phyloP scores from a whole-genome alignment of 108 stramenopile genomes.

The Chaetoceros muelleri region DNA sequence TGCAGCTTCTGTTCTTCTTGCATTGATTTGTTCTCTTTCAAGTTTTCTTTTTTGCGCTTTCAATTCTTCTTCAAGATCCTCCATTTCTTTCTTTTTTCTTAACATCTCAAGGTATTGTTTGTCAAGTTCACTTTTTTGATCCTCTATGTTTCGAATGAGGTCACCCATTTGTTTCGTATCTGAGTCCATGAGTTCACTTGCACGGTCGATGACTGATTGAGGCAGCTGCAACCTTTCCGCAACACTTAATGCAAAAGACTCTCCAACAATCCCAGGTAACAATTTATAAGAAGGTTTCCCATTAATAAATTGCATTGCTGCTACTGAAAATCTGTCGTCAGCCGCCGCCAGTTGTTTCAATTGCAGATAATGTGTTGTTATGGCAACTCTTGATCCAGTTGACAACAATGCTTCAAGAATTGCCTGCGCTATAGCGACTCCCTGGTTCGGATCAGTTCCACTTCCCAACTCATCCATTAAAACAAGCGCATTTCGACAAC shows the following conservation, averaged over 20 bases:
- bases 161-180: constrained; percentile 83
- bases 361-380: constrained; percentile 89
- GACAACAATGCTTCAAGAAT: constrained; percentile 82
- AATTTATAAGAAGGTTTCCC: constrained; percentile 87
- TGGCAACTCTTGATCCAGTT: constrained; percentile 74
- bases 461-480: constrained; percentile 92
- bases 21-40: constrained; percentile 57
- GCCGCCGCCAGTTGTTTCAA: constrained; percentile 85
- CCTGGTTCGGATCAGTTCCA: constrained; percentile 92
- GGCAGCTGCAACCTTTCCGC: constrained; percentile 76
- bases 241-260: constrained; percentile 85
- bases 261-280: constrained; percentile 82
- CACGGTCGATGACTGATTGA: constrained; percentile 52
- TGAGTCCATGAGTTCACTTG: constrained; percentile 69
- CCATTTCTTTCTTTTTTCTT: constrained; percentile 57
- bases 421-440: constrained; percentile 92
- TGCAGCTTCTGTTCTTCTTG: constrained; percentile 59
- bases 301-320: constrained; percentile 86
- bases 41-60: constrained; percentile 49
- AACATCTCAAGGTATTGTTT: constrained; percentile 56
- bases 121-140: constrained; percentile 65
- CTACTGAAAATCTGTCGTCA: constrained; percentile 80
- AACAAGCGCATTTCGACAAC: constrained; percentile 62
- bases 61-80: constrained; percentile 52
- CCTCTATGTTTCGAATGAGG: constrained; percentile 72